Percentiles rank a stretch among this genome's conserved stretches.
Evolutionary conservation across 495 filamentous ascomycete genomes (phyloP).

Genomic region (Baudoinia panamericana): DNA sequence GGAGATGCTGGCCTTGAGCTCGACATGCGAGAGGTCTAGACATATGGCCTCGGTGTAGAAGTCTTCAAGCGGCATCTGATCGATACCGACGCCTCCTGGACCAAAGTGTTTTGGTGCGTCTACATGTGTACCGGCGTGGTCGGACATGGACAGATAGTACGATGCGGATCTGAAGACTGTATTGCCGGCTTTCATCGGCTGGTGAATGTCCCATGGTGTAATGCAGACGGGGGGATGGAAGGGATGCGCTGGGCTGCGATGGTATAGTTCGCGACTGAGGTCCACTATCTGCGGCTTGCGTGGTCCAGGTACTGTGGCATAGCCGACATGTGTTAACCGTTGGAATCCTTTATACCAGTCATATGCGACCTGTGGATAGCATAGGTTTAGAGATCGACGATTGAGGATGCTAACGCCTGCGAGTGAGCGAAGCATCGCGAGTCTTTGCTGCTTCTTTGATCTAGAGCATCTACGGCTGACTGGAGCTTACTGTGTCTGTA

Average conservation of each 20-base stretch:
- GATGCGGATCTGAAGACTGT: slow-evolving; percentile 15
- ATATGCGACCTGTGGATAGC: no score
- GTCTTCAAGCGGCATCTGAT: slow-evolving; percentile 17
- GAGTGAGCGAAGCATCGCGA: no score
- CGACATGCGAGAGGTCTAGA: slow-evolving; percentile 17
- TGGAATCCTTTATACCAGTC: no score
- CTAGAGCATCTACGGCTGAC: no score
- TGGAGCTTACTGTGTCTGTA: no score
- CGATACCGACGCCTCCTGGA: slow-evolving; percentile 15
- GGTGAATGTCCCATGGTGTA: slow-evolving; percentile 18
- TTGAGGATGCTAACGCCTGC: no score
- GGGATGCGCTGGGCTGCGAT: slow-evolving; percentile 16
- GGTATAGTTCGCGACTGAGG: slow-evolving; percentile 16
- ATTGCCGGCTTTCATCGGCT: slow-evolving; percentile 19
- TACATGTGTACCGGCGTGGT: slow-evolving; percentile 21
- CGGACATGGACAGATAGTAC: slow-evolving; percentile 16
- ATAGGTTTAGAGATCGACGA: no score
- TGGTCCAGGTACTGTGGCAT: no score
- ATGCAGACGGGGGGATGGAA: slow-evolving; percentile 15
- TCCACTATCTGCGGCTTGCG: slow-evolving; percentile 15
- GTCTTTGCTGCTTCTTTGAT: no score
- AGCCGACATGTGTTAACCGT: no score
- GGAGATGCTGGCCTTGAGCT: slow-evolving; percentile 13
- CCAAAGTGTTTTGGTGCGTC: slow-evolving; percentile 23
- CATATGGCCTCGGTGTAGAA: slow-evolving; percentile 18